These are phyloP conservation scores for Teunomyces kruisii DNA, from an alignment of 805 yeast genomes.

Conservation along the genomic window DNA sequence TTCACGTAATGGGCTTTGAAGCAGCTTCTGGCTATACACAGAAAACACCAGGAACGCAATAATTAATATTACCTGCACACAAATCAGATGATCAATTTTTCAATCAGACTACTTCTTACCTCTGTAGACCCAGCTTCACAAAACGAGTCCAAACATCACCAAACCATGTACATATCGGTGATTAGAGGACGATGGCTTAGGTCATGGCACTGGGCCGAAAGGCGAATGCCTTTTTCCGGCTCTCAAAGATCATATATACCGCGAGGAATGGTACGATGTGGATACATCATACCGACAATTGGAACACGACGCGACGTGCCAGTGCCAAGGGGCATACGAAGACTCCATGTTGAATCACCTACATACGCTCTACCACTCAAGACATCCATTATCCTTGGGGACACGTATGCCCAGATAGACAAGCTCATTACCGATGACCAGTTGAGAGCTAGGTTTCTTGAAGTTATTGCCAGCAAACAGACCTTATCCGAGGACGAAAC, in stretches of 20 bases:
- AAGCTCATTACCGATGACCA: conserved; percentile 8
- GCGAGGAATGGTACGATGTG: conserved; percentile 1
- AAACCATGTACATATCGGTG: conserved; percentile 4
- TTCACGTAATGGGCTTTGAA: no score
- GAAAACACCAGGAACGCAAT: background rate
- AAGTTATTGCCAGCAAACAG: conserved; percentile 9
- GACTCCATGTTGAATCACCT: background rate
- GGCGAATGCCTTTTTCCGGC: background rate
- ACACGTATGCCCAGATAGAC: conserved; percentile 8
- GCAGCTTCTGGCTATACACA: no score
- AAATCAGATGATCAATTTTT: conserved; percentile 5
- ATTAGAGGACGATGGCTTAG: conserved; percentile 3
- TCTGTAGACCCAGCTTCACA: background rate
- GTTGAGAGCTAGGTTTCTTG: conserved; percentile 13
- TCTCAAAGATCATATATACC: background rate
- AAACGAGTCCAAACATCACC: background rate
- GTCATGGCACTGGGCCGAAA: background rate
- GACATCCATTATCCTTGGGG: conserved; percentile 6
- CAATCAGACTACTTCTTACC: conserved; percentile 5
- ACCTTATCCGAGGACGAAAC: conserved; percentile 9
- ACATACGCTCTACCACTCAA: background rate
- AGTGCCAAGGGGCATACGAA: background rate
- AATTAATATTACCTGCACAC: conserved; percentile 4
- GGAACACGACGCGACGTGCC: background rate
- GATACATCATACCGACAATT: background rate